Conservation (phyloP, 768 basidiomycete species). For the Rhizopogon vinicolor region DNA sequence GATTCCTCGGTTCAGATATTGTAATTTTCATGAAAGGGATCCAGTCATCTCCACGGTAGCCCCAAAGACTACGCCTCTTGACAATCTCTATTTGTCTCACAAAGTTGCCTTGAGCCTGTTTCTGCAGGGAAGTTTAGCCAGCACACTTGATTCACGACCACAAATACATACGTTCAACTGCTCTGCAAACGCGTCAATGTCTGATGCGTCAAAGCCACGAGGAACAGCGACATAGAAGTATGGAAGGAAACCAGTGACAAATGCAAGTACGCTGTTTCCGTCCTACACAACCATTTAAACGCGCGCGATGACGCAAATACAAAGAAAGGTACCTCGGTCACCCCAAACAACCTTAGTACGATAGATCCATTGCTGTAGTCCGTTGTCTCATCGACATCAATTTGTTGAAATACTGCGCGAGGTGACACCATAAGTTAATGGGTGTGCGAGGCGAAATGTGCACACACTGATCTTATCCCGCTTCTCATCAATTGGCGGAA, state of each 20-base stretch:
- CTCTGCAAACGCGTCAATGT: slow-evolving; percentile 58
- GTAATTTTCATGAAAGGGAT: slow-evolving; percentile 84
- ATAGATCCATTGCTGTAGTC: slow-evolving; percentile 38
- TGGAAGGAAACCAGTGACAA: slow-evolving; percentile 78
- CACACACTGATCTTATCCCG: slow-evolving; percentile 64
- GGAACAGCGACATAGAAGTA: slow-evolving; percentile 93
- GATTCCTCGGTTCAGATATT: slow-evolving; percentile 60
- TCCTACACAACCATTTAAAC: slow-evolving; percentile 35
- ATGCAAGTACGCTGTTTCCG: slow-evolving; percentile 86
- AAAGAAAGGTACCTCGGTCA: slow-evolving; percentile 62
- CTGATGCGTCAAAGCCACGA: slow-evolving; percentile 69
- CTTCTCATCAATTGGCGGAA: slow-evolving; percentile 51
- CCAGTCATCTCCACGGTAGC: slow-evolving; percentile 79
- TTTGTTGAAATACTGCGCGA: slow-evolving; percentile 85
- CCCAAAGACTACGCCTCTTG: slow-evolving; percentile 75
- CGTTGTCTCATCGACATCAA: slow-evolving; percentile 77
- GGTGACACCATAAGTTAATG: background rate
- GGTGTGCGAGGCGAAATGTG: background rate
- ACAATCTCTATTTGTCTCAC: slow-evolving; percentile 56
- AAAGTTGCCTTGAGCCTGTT: slow-evolving; percentile 25
- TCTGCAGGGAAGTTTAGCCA: slow-evolving; percentile 8
- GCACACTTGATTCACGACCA: background rate
- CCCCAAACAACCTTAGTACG: slow-evolving; percentile 76
- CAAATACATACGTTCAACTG: slow-evolving; percentile 66
- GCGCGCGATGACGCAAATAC: background rate